phyloP scores from a whole-genome alignment of 805 yeast genomes.

The Metschnikowia kunwiensis region DNA sequence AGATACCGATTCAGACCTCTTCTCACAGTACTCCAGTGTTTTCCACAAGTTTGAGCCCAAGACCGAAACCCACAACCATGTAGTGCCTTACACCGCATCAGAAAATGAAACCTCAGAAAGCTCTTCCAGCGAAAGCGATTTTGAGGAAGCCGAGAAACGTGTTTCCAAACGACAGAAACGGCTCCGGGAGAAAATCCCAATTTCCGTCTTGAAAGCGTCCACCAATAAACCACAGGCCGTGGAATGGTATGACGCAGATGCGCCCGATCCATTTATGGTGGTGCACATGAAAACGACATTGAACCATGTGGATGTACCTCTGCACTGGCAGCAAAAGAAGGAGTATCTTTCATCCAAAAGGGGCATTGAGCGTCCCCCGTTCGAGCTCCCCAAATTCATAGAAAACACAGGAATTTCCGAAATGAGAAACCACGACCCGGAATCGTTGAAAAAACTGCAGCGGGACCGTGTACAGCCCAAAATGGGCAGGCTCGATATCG shows the following conservation, averaged over 20 bases:
- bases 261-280: constrained; percentile 69
- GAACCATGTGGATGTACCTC: constrained; percentile 74
- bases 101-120: background rate
- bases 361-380: constrained; percentile 66
- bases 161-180: constrained; percentile 52
- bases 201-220: constrained; percentile 63
- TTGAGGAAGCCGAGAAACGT: constrained; percentile 5
- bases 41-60: constrained; percentile 18
- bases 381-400: constrained; percentile 74
- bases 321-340: constrained; percentile 77
- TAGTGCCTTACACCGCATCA: background rate
- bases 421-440: constrained; percentile 71
- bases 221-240: constrained; percentile 66
- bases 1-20: constrained; percentile 1
- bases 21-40: constrained; percentile 21
- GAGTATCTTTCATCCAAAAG: constrained; percentile 68
- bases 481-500: constrained; percentile 81
- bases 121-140: constrained; percentile 9
- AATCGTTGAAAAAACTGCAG: constrained; percentile 65
- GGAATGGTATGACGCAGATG: constrained; percentile 86
- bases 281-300: constrained; percentile 61
- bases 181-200: constrained; percentile 53
- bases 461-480: constrained; percentile 88
- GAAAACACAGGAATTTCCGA: constrained; percentile 80
- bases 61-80: background rate